Percentiles rank a stretch among this genome's conserved stretches.
phyloP scores from a whole-genome alignment of 345 rosid genomes.

The Noccaea caerulescens region DNA sequence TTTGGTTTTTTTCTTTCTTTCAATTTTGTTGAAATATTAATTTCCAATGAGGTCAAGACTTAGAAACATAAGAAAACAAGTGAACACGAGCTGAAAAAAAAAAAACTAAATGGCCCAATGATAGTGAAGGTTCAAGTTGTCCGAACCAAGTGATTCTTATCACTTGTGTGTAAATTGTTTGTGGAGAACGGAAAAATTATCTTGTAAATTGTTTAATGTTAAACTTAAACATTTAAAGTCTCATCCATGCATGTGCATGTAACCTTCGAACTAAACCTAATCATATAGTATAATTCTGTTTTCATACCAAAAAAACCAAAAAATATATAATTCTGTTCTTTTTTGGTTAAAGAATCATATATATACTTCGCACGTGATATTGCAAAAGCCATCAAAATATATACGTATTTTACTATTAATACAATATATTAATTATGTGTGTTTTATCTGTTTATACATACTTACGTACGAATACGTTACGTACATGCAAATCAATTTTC shows the following conservation, averaged over 20 bases:
- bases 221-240: background rate
- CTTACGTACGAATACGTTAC: constrained; percentile 2
- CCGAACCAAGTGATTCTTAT: constrained; percentile 29
- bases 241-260: constrained; percentile 31
- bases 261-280: constrained; percentile 28
- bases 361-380: constrained; percentile 38
- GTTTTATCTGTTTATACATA: constrained; percentile 7
- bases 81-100: background rate
- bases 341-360: too few species aligned
- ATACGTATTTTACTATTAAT: background rate
- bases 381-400: constrained; percentile 35
- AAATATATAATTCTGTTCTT: too few species aligned
- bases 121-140: constrained; percentile 20
- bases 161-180: constrained; percentile 6
- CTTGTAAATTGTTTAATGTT: background rate
- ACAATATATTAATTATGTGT: constrained; percentile 11
- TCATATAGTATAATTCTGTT: background rate
- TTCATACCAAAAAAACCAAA: too few species aligned
- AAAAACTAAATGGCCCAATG: constrained; percentile 21
- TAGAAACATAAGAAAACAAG: background rate
- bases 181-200: background rate
- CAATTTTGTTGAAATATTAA: background rate
- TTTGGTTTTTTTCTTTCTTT: background rate
- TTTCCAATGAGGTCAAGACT: background rate
- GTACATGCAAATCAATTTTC: constrained; percentile 23